phyloP scores from a whole-genome alignment of 495 filamentous ascomycete species.

The Penicillium lividum region DNA sequence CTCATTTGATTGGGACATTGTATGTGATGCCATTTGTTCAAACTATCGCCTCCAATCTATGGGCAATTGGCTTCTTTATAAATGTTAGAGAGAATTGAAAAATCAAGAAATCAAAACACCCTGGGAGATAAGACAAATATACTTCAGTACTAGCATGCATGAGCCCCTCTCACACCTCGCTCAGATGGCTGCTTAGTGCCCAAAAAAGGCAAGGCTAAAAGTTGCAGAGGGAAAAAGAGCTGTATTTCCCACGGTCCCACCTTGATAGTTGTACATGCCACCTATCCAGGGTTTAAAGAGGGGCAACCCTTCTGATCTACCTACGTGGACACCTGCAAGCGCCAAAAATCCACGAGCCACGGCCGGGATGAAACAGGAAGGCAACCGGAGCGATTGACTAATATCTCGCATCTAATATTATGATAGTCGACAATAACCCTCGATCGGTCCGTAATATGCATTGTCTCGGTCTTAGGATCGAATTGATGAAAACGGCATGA shows the following conservation, averaged over 20 bases:
- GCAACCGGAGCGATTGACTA: slow-evolving; percentile 5
- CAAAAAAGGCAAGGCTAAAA: neutral
- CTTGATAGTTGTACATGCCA: slow-evolving; percentile 3
- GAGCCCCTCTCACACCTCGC: neutral
- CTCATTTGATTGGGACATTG: slow-evolving; percentile 44
- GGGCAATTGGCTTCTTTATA: neutral
- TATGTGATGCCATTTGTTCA: slow-evolving; percentile 8
- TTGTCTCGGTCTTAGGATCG: neutral
- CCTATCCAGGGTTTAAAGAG: slow-evolving; percentile 1
- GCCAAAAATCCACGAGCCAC: slow-evolving; percentile 3
- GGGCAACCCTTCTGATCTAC: slow-evolving; percentile 1
- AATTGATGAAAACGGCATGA: slow-evolving; percentile 25
- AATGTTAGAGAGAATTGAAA: too few relatives aligned
- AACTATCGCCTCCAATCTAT: neutral
- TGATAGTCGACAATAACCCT: neutral
- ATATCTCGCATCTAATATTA: neutral
- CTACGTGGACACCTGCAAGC: slow-evolving; percentile 20
- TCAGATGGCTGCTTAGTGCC: neutral
- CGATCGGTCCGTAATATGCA: neutral
- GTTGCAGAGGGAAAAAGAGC: slow-evolving; percentile 5
- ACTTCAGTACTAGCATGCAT: slow-evolving; percentile 1
- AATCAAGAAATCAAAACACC: neutral
- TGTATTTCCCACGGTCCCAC: slow-evolving; percentile 6
- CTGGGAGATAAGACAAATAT: neutral
- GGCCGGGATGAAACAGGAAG: slow-evolving; percentile 8